phyloP scores from a whole-genome alignment of 495 filamentous ascomycete genomes.

The Penicillium bialowiezense region DNA sequence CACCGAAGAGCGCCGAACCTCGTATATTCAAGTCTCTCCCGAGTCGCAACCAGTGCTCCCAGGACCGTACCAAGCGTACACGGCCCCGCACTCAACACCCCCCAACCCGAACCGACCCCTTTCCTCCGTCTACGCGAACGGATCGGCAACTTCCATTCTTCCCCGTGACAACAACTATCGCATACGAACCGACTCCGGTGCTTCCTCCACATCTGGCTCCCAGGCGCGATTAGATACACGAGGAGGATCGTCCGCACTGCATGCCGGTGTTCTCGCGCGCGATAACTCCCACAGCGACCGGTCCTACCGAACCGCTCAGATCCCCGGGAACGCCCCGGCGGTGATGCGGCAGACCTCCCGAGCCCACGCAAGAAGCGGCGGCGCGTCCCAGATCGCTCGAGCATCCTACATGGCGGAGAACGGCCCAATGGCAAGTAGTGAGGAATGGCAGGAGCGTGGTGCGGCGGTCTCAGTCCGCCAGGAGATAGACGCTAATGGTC shows the following conservation, averaged over 20 bases:
- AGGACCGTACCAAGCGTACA: conserved; percentile 34
- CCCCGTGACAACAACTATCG: conserved; percentile 53
- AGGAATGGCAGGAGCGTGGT: conserved; percentile 94
- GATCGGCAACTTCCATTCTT: conserved; percentile 32
- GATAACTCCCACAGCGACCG: conserved; percentile 71
- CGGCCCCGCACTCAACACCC: conserved; percentile 40
- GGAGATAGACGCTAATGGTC: conserved; percentile 80
- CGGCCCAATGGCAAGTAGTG: conserved; percentile 66
- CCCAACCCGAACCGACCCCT: conserved; percentile 49
- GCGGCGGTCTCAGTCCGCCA: conserved; percentile 76
- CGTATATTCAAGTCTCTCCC: conserved; percentile 17
- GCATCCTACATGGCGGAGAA: conserved; percentile 62
- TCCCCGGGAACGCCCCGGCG: conserved; percentile 52
- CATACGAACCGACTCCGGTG: conserved; percentile 61
- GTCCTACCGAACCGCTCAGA: conserved; percentile 59
- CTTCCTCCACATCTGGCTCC: conserved; percentile 56
- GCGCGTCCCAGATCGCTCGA: conserved; percentile 54
- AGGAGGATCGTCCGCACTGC: conserved; percentile 57
- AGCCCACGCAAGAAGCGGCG: conserved; percentile 40
- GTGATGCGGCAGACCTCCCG: conserved; percentile 49
- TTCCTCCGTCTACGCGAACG: conserved; percentile 54
- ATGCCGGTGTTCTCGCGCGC: conserved; percentile 61
- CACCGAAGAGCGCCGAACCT: conserved; percentile 30
- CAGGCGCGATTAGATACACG: conserved; percentile 59
- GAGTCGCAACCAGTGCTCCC: conserved; percentile 19